Evolutionary conservation across 495 filamentous ascomycete species (phyloP), one percentile per base, ranked within the genome.

Genomic region (Tuber umbilicatum): DNA sequence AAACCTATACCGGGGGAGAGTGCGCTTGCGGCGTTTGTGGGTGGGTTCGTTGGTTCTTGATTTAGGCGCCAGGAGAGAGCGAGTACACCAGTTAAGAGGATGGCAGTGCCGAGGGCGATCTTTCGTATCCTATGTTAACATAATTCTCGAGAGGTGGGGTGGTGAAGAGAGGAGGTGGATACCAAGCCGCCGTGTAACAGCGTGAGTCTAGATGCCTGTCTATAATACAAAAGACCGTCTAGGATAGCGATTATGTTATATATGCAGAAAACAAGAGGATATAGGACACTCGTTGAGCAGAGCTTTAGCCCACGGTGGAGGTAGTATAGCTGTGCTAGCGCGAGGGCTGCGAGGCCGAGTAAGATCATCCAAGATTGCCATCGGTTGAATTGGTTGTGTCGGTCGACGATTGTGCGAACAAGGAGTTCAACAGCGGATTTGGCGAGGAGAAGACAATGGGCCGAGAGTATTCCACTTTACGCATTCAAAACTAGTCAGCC

Each of bases 241-340:
- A 98, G 85, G 78, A 98, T 99, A 74, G 95, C 96, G 77, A 97
- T 94, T 79, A 99, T 97, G 86, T 99, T 99, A 86, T 98, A 99
- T 76, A 97, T 90, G 88, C 95, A 99, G 85, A 99, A 99, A 47
- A 97, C 93, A 80, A 98, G 91, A 9, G 95, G 95, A 85, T 99
- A 99, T 78, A 99, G 88, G 70, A 99, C 89, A 84, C 93, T 97
- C 27, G 95, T 98, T 71, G 93, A 97, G 83, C 94, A 93, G 60
- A 98, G 86, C 82, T 97, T 97, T 74, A 99, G 86, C 71, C 95
- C 95, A 31, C 92, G 88, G 83, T 99, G 94, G 45, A 99, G 89
- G 82, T 94, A 98, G 85, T 96, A 99, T 23, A 99, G 87, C 84
- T 99, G 95, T 42, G 90, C 90, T 50, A 99, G 88, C 5, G 95